These are phyloP conservation scores for Coelastrella sp. DNA, from an alignment of 139 green algal genomes.

Conservation along the genomic window DNA sequence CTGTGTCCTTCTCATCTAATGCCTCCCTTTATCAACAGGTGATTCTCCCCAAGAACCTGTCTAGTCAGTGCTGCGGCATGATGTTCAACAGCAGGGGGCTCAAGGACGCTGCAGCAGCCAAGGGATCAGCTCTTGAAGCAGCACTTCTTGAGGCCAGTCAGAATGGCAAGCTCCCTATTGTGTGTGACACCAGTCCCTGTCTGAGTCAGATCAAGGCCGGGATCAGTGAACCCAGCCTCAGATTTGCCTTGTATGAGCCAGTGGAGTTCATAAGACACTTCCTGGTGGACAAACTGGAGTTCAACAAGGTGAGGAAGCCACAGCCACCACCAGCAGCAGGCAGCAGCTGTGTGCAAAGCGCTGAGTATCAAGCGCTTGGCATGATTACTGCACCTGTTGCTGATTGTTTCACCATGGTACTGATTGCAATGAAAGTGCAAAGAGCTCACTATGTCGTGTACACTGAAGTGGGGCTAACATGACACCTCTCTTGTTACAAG, in stretches of 20 bases:
- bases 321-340: no score
- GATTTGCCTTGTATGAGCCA: conserved; percentile 94
- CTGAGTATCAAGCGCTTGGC: no score
- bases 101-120: conserved; percentile 81
- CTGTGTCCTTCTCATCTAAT: no score
- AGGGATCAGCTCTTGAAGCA: conserved; percentile 80
- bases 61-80: conserved; percentile 91
- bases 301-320: conserved; percentile 72
- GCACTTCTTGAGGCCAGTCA: conserved; percentile 81
- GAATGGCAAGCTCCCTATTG: conserved; percentile 91
- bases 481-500: no score
- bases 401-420: no score
- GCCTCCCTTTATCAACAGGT: no score
- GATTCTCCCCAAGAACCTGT: conserved; percentile 87
- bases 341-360: no score
- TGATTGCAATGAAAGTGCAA: no score
- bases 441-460: no score
- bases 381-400: not conserved
- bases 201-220: conserved; percentile 78
- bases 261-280: conserved; percentile 96
- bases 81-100: conserved; percentile 96
- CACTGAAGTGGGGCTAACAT: no score
- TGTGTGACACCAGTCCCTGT: conserved; percentile 95
- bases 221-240: conserved; percentile 79
- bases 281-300: conserved; percentile 96